phyloP scores from a whole-genome alignment of 257 asterid species.

The Plectranthus barbatus region DNA sequence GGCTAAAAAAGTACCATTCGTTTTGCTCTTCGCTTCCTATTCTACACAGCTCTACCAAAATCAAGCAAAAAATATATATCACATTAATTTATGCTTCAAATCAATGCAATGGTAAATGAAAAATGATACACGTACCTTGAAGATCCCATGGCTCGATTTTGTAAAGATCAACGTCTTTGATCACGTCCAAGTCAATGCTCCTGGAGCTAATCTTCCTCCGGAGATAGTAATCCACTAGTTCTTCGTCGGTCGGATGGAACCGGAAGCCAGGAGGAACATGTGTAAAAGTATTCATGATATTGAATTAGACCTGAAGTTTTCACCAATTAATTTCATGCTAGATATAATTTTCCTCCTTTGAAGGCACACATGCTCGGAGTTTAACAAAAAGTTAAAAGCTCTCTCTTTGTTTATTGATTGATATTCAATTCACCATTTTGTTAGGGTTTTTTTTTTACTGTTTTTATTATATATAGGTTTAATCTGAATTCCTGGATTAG shows the following conservation, averaged over 20 bases:
- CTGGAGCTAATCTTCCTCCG: conserved; percentile 57
- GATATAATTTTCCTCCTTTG: too few relatives aligned
- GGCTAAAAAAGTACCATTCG: conserved; percentile 94
- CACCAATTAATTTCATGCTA: too few relatives aligned
- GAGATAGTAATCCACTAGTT: conserved; percentile 83
- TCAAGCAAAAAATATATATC: not conserved
- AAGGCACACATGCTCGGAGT: too few relatives aligned
- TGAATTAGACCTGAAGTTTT: not conserved
- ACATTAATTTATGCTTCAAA: not conserved
- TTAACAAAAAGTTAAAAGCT: too few relatives aligned
- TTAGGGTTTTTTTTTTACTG: too few relatives aligned
- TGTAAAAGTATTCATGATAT: conserved; percentile 56
- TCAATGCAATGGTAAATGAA: too few relatives aligned
- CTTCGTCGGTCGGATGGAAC: conserved; percentile 92
- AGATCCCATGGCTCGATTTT: conserved; percentile 98
- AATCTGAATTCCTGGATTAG: too few relatives aligned
- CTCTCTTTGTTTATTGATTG: too few relatives aligned
- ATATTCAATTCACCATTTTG: too few relatives aligned
- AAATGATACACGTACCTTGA: conserved; percentile 56
- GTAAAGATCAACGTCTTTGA: conserved; percentile 87
- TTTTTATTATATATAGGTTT: too few relatives aligned
- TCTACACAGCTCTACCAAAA: conserved; percentile 64
- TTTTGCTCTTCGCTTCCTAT: conserved; percentile 73
- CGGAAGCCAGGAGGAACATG: conserved; percentile 96
- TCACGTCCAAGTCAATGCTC: conserved; percentile 66